A percentile compares a stretch with the other conserved stretches of the same genome.
These are phyloP conservation scores for Neurospora sp. DNA, from an alignment of 495 filamentous ascomycete genomes.

Conservation along the genomic window DNA sequence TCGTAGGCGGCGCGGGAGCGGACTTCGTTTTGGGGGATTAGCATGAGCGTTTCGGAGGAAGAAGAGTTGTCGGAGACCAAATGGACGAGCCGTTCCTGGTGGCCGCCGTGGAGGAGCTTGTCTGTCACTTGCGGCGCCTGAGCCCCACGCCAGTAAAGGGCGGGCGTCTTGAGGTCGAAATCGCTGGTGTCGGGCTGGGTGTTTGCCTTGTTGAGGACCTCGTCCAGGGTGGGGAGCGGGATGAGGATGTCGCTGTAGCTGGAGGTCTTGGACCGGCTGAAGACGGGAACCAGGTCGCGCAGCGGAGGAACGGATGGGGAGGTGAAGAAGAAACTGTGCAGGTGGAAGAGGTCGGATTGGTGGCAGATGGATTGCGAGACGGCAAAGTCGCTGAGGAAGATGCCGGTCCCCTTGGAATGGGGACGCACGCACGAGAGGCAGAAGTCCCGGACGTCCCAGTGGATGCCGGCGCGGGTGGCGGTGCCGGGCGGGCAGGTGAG, in stretches of 20 bases:
- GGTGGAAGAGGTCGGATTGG: conserved; percentile 64
- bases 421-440: conserved; percentile 54
- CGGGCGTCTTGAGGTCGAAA: conserved; percentile 44
- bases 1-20: conserved; percentile 27
- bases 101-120: conserved; percentile 28
- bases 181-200: conserved; percentile 18
- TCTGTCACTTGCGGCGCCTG: conserved; percentile 20
- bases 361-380: conserved; percentile 61
- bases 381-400: conserved; percentile 57
- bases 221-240: conserved; percentile 63
- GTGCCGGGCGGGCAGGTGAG: conserved; percentile 50
- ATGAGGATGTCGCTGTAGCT: conserved; percentile 67
- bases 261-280: conserved; percentile 60
- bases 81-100: conserved; percentile 52
- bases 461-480: conserved; percentile 39
- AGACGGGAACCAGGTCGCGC: conserved; percentile 58
- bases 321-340: conserved; percentile 62
- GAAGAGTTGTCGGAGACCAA: conserved; percentile 43
- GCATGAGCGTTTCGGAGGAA: conserved; percentile 25
- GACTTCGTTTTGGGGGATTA: conserved; percentile 21
- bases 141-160: conserved; percentile 54
- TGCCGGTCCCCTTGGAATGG: conserved; percentile 48
- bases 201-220: conserved; percentile 17
- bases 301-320: conserved; percentile 52
- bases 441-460: conserved; percentile 44